Evolutionary conservation across 805 yeast genomes (phyloP).

Genomic region (Candida golubevii): DNA sequence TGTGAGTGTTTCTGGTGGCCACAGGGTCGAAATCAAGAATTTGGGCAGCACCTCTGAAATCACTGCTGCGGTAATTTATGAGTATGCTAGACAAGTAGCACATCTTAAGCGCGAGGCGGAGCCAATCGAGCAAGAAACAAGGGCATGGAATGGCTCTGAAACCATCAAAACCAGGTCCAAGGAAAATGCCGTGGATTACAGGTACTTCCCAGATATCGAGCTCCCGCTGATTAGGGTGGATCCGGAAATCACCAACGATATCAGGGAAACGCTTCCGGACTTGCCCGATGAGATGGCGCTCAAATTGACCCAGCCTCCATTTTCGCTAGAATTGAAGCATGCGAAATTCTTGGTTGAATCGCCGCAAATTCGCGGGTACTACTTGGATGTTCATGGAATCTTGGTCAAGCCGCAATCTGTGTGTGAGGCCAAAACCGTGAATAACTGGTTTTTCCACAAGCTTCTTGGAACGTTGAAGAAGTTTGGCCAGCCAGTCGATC

Average conservation of each 20-base stretch:
- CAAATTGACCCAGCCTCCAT: constrained; percentile 46
- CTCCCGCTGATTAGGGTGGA: constrained; percentile 56
- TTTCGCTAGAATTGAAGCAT: constrained; percentile 60
- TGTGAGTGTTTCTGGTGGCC: constrained; percentile 67
- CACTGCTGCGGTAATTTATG: constrained; percentile 66
- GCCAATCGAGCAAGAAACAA: constrained; percentile 54
- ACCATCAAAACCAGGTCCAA: constrained; percentile 71
- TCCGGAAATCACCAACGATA: constrained; percentile 36
- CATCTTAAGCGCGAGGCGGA: constrained; percentile 34
- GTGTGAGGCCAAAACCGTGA: constrained; percentile 38
- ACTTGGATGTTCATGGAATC: constrained; percentile 35
- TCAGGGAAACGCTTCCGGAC: constrained; percentile 45
- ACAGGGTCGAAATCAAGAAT: constrained; percentile 86
- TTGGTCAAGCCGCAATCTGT: constrained; percentile 17
- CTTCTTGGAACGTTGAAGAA: constrained; percentile 65
- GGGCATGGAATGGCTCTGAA: constrained; percentile 84
- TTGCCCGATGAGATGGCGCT: constrained; percentile 59
- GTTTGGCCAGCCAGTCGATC: constrained; percentile 35
- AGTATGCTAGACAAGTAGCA: constrained; percentile 64
- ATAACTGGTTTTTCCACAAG: constrained; percentile 83
- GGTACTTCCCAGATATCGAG: constrained; percentile 95
- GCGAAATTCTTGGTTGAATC: constrained; percentile 64
- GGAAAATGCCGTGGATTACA: constrained; percentile 78
- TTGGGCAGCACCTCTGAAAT: constrained; percentile 82
- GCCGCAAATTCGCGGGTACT: constrained; percentile 48